Evolutionary conservation across 139 green algal species (phyloP), one percentile per base, ranked within the genome.

Genomic region (Tetraselmis striata): DNA sequence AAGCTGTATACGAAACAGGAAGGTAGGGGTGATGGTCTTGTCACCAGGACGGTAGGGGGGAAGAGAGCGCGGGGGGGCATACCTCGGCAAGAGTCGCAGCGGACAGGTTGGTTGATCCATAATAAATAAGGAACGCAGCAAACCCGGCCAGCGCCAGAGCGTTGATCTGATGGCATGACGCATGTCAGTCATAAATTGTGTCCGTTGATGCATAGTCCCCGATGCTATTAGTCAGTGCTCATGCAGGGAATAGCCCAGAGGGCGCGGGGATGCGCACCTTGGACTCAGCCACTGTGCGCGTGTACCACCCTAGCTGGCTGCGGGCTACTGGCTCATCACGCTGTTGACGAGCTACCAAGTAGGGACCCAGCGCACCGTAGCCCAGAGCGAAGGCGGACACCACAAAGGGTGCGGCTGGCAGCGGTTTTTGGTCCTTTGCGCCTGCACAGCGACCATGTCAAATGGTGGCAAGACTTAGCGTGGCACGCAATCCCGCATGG

Each of bases 291-390:
- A 29, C 28, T 5, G 26, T 29, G 2, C 28, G 76, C 18, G 30
- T 24, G 77, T 30, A 79, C 75, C 28, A 79, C 28, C 75, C 28
- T 11, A 79, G 75, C 5, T 5, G 22, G 28, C 28, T 79, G 11
- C 75, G 75, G 28, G 28, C 29, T 11, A 32, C 28, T 11, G 28
- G 28, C 75, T 79, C 75, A 5, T 32, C 75, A n/a, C 75, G 28
- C 75, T 59, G 30, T 24, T 59, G 28, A 23, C 27, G 2, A 2
- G 82, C 30, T 18, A 81, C 67, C 11, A 89, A 82, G 79, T 85
- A 89, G 76, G 85, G 85, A 30, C 80, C 59, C 11, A 89, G 79
- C 67, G 85, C 85, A 79, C 87, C 87, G 0, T 78, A 83, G 23
- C 85, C 85, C 22, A 86, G 30, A 1, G 78, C 80, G 59, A 85